Base-by-base conservation (phyloP, 139 green algal genomes). In the Chlamydomonas urium region DNA sequence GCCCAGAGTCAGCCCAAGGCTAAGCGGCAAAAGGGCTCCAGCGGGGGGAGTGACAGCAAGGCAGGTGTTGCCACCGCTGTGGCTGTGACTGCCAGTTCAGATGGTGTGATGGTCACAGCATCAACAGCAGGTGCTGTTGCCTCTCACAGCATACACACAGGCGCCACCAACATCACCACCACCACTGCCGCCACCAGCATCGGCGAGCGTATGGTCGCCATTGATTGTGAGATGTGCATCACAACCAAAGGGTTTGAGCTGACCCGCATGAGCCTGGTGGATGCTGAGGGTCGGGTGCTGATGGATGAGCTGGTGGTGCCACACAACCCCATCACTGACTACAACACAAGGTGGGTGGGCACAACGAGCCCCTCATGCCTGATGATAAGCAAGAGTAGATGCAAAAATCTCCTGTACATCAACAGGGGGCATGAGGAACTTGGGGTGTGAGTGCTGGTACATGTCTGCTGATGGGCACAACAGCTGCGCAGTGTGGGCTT, bases 191-290 rank as follows among this genome's bases (percentile, higher is more conserved):
- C 6, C 56, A 69, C 61, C 50, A 72, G 73, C 63, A 73, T 35
- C 73, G 65, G 66, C 36, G 65, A 76, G 23, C 45, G 68, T 14
- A 75, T 96, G 73, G 63, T 95, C 2, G 90, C 71, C 0, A 42
- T 96, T 28, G 92, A 97, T 72, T 97, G 92, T 66, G 92, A 97
- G 77, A 96, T 97, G 90, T 93, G 86, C 71, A 75, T 88, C 31
- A 94, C 87, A 1, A 75, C 38, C 23, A 66, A 79, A 0, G 90
- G 89, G 0, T 89, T 87, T 67, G 88, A 96, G 74, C 79, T 96
- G 24, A 91, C 88, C 1, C 75, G 91, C 6, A 74, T 81, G 0
- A 90, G 83, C 5, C 69, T 94, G 33, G 74, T 97, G 2, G 85
- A 89, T 38, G 73, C 10, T 42, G 60, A 42, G 38, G 75, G 59